Evolutionary conservation across 805 yeast species (phyloP), one percentile per base, ranked within the genome.

Genomic region (Naumovozyma dairenensis): DNA sequence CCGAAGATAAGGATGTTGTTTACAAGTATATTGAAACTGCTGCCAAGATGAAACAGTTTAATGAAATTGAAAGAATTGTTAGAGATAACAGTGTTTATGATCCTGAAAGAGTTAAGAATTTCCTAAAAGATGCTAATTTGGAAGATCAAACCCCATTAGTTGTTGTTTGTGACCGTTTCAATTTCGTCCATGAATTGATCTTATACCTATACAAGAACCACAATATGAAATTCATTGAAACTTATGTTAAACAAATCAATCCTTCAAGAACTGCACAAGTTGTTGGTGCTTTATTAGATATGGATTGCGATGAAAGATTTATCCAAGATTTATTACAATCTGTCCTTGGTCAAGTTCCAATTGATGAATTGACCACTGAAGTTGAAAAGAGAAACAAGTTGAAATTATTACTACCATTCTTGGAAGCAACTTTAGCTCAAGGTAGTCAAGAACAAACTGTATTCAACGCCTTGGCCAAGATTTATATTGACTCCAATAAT

Each of bases 61-160:
- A 82, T 53, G 99, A 92, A 65, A 85, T 92, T 53, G 98, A 92
- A 67, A 77, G 99, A 60, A 75, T 92, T 42, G 96, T 86, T 33
- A 79, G 92, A 60, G 95, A 86, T 56, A 92, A 92, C 68, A 82
- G 75, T 46, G 89, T 85, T 38, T 92, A 89, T 63, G 89, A 86
- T 56, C 93, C 97, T 39, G 98, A 92, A 60, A 87, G 87, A 63
- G 97, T 92, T 39, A 92, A 92, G 70, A 92, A 92, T 66, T 93
- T 83, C 63, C 72, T 92, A 65, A 92, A 92, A 63, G 98, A 92
- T 59, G 85, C 89, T 42, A 77, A 82, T 53, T 71, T 92, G 44
- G 87, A 87, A 42, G 97, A 92, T 57, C 99, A 92, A 66, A 70
- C 92, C 42, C 98, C 99, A 31, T 73, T 92, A 60, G 87, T 93